These are phyloP conservation scores for Aspergillus heteromorphus DNA, from an alignment of 495 filamentous ascomycete species.

Conservation along the genomic window DNA sequence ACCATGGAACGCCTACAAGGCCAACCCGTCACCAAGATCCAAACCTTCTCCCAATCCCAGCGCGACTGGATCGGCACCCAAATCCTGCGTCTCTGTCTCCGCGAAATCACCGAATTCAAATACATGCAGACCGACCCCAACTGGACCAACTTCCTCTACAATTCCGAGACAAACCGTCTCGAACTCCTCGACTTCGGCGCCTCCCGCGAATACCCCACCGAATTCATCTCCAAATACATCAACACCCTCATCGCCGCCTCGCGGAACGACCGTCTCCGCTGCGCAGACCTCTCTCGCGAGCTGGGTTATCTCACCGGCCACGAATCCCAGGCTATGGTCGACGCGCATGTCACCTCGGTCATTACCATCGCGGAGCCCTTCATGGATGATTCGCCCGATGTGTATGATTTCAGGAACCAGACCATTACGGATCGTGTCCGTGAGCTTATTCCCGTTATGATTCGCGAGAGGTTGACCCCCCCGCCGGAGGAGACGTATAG, in stretches of 20 bases:
- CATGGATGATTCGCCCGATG: conserved; percentile 61
- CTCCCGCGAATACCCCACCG: conserved; percentile 72
- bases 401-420: conserved; percentile 90
- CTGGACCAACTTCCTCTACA: conserved; percentile 99
- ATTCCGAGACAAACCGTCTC: conserved; percentile 61
- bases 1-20: conserved; percentile 91
- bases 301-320: conserved; percentile 90
- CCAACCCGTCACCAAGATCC: conserved; percentile 78
- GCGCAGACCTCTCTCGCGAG: conserved; percentile 65
- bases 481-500: conserved; percentile 98
- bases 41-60: conserved; percentile 69
- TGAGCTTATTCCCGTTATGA: conserved; percentile 83
- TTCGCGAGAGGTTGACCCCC: conserved; percentile 78
- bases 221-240: conserved; percentile 77
- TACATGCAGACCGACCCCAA: conserved; percentile 99
- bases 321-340: conserved; percentile 74
- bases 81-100: conserved; percentile 85
- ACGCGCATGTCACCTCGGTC: conserved; percentile 79
- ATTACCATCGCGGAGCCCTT: conserved; percentile 92
- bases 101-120: conserved; percentile 85
- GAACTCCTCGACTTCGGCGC: conserved; percentile 97
- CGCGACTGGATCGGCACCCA: conserved; percentile 88
- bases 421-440: conserved; percentile 93
- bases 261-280: conserved; percentile 54
- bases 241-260: conserved; percentile 72